These are phyloP conservation scores for Hypomontagnella monticulosa DNA, from an alignment of 495 filamentous ascomycete genomes.

Conservation along the genomic window DNA sequence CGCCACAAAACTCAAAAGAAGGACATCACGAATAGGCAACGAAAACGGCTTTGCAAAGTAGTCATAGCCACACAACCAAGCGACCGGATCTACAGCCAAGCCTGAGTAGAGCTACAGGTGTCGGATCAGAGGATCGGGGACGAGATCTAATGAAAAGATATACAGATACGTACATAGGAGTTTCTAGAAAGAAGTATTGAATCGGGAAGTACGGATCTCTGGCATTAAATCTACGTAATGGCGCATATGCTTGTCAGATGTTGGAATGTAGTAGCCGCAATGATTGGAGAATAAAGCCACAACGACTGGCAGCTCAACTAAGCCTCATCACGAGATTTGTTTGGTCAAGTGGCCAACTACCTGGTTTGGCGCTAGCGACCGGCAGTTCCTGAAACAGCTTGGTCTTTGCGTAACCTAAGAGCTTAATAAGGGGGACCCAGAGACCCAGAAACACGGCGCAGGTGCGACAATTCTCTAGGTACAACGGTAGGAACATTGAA, in stretches of 20 bases:
- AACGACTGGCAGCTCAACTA: neutral
- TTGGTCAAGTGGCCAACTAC: slow-evolving; percentile 10
- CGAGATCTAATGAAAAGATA: slow-evolving; percentile 17
- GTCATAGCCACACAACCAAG: slow-evolving; percentile 22
- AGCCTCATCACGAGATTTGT: slow-evolving; percentile 13
- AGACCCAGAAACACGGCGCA: slow-evolving; percentile 17
- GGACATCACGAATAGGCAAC: slow-evolving; percentile 23
- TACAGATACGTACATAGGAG: neutral
- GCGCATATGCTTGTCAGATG: slow-evolving; percentile 1
- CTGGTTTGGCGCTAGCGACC: slow-evolving; percentile 17
- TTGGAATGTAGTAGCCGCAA: neutral
- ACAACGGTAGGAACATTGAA: neutral
- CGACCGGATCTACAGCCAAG: slow-evolving; percentile 36
- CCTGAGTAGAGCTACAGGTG: slow-evolving; percentile 27
- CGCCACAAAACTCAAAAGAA: slow-evolving; percentile 8
- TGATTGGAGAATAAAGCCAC: slow-evolving; percentile 31
- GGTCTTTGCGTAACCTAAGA: slow-evolving; percentile 27
- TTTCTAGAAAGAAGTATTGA: slow-evolving; percentile 12
- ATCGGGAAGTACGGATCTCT: slow-evolving; percentile 15
- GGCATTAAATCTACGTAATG: slow-evolving; percentile 15
- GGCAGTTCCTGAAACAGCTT: slow-evolving; percentile 40
- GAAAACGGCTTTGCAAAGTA: neutral
- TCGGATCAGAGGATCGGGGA: slow-evolving; percentile 30
- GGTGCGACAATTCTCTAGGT: slow-evolving; percentile 15
- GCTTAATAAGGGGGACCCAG: slow-evolving; percentile 16